Base-by-base conservation (phyloP, 352 stramenopile genomes). In the Globisporangium middletonii region DNA sequence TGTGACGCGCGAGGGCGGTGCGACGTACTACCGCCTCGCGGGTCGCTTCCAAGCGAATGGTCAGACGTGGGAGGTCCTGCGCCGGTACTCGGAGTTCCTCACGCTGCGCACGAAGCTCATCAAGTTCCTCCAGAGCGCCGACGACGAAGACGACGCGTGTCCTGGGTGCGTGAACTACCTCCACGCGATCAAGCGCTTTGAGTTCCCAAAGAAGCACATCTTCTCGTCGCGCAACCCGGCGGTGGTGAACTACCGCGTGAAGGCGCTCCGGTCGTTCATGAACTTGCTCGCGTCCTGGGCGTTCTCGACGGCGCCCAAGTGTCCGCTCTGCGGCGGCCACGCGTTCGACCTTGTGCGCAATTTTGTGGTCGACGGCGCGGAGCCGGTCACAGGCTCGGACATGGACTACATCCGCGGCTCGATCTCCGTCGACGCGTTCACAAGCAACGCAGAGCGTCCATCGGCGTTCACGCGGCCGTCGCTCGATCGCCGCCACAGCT, bases 131-230 rank as follows among this genome's bases (percentile, higher is more conserved):
- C 75, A 78, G 28, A 68, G 65, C 46, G 68, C 79, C 27, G 71
- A 73, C 26, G 79, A 88, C 45, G 88, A 81, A 26, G 72, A 68
- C 26, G 77, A 86, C 30, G 92, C 84, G 28, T 94, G 85, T 33
- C 85, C 85, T 1, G 80, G 85, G 4, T 94, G 85, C 60, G 52
- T 80, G 43, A 91, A 90, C 57, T 93, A 93, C 54, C 62, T 92
- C 47, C 73, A 88, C 64, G 71, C 80, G 42, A 82, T 94, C 65
- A 68, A 80, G 62, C 67, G 72, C 58, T 94, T 94, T 61, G 77
- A 86, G 44, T 94, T 94, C 57, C 85, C 85, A 0, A 92, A 92
- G 68, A 94, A 94, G 67, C 85, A 94, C 62, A 46, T 91, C 5
- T 92, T 94, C 57, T 83, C 78, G 13, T 92, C 85, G 13, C 69